A percentile compares a stretch with the other conserved stretches of the same genome.
Evolutionary conservation across 257 asterid genomes (phyloP).

Genomic region (Ocimum tenuiflorum): DNA sequence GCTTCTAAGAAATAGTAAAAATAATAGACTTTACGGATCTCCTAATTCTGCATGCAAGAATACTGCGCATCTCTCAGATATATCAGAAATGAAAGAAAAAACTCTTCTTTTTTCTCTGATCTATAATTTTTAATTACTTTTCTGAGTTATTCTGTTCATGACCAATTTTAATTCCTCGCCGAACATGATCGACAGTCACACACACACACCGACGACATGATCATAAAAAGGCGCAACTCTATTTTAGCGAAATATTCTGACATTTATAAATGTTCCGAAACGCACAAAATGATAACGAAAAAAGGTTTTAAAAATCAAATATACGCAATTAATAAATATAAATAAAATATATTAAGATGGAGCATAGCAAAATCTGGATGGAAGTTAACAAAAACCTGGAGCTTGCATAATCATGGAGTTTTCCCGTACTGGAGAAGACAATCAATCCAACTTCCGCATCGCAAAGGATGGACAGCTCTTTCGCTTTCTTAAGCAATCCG

Average conservation of each 20-base stretch:
- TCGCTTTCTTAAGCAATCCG: slow-evolving; percentile 50
- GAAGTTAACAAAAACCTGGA: slow-evolving; percentile 26
- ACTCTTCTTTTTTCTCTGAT: too few relatives aligned
- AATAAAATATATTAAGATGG: background rate
- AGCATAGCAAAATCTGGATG: too few relatives aligned
- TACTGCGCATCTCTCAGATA: background rate
- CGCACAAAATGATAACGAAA: too few relatives aligned
- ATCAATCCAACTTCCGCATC: slow-evolving; percentile 51
- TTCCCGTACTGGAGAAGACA: slow-evolving; percentile 46
- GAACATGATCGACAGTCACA: too few relatives aligned
- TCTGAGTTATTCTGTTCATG: too few relatives aligned
- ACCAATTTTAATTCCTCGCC: too few relatives aligned
- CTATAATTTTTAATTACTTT: background rate
- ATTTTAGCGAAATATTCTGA: too few relatives aligned
- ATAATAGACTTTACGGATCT: background rate
- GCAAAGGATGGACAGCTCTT: slow-evolving; percentile 39
- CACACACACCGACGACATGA: background rate
- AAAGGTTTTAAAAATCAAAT: too few relatives aligned
- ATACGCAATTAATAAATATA: background rate
- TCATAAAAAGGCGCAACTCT: background rate
- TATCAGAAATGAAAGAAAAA: too few relatives aligned
- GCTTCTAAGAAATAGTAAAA: too few relatives aligned
- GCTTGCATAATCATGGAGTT: slow-evolving; percentile 39
- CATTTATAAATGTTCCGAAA: too few relatives aligned
- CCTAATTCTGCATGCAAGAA: background rate